Evolutionary conservation across 2,329 filamentous ascomycete species (phyloP), one percentile per base, ranked within the genome.

Genomic region (Epichloe sylvatica): DNA sequence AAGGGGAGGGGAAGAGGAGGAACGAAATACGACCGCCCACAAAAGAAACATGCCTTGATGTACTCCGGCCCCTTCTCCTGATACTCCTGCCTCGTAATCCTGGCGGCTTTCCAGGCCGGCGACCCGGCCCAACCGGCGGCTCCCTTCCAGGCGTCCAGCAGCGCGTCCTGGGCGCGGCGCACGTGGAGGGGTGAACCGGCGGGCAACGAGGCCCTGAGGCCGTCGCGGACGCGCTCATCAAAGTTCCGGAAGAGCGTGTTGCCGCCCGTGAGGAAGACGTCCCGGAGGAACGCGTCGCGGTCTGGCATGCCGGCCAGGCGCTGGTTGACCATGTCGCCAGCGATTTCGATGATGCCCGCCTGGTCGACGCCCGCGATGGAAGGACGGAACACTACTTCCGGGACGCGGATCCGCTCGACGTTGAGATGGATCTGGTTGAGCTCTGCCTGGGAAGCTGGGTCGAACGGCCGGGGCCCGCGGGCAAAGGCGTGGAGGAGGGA

Each of bases 181-280:
- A 95, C 79, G 11, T 64, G 66, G n/a, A 96, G 68, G 33, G 77
- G 72, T 17, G 81, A 70, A 12, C 81, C 82, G 13, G 81, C 75
- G 2, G 89, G 85, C 56, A 96, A 65, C 52, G 87, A 77, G 1
- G 81, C 79, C 37, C 77, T 75, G 48, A 97, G 70, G 45, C 92
- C 91, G 33, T 77, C 75, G 46, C 77, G 72, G 53, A 97, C 70
- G 33, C 91, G 74, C 59, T 94, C 83, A 60, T 96, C 89, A 61
- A 98, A 95, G 55, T 85, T 85, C 52, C 77, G 69, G 67, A 96
- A 95, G 43, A 94, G 69, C 0, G 86, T 88, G 64, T 91, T 91
- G 15, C 94, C 92, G n/a, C 92, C 91, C 0, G 91, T 97, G 39
- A 97, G 68, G 70, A 98, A 97, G 37, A 98, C 77, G 63, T 98